Base-by-base conservation (phyloP, 345 rosid species). In the Melastoma malabathricum region DNA sequence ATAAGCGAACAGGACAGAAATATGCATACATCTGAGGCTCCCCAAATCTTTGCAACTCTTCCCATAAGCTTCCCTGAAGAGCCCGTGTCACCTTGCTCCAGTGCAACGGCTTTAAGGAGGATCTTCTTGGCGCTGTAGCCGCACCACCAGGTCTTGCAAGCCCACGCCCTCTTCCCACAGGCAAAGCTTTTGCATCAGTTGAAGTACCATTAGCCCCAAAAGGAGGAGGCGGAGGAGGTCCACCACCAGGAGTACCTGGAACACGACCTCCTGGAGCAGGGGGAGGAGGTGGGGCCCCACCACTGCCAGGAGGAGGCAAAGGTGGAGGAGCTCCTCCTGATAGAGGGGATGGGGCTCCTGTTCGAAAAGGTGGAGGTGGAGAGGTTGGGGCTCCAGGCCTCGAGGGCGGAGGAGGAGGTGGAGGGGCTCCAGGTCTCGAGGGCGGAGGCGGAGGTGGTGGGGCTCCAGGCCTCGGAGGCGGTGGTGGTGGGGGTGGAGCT, bases 61-160 rank as follows among this genome's bases (percentile, higher is more conserved):
- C 95, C 99, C 97, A 93, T 61, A 93, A 84, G 74, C 95, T 93
- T 77, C 99, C 99, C 71, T 88, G 95, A 54, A 93, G 58, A 59
- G 86, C 94, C 75, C 97, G 80, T 68, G 99, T 76, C 64, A 88
- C 94, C 73, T 93, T 93, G 68, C 94, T 84, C 99, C 97, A 93
- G 51, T 88, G 99, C 55, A 93, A 56, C 59, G 99, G 99, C 76
- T 93, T 93, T 64, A 93, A 71, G 27, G 94, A 77, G 66, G 97
- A 85, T 71, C 83, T 80, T 61, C 73, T 73, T 9, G 73, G 72
- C 62, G 84, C 81, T 59, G 72, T 48, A 47, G 65, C 77, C 48
- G 44, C 44, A 10, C 58, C 38, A 20, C 48, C 44, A 61, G 76
- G 66, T 47, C 83, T 82, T 44, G 73, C 23, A 67, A 75, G 69